A percentile compares a stretch with the other conserved stretches of the same genome.
These are phyloP conservation scores for Fusarium albidum DNA, from an alignment of 2,329 filamentous ascomycete species.

Conservation along the genomic window DNA sequence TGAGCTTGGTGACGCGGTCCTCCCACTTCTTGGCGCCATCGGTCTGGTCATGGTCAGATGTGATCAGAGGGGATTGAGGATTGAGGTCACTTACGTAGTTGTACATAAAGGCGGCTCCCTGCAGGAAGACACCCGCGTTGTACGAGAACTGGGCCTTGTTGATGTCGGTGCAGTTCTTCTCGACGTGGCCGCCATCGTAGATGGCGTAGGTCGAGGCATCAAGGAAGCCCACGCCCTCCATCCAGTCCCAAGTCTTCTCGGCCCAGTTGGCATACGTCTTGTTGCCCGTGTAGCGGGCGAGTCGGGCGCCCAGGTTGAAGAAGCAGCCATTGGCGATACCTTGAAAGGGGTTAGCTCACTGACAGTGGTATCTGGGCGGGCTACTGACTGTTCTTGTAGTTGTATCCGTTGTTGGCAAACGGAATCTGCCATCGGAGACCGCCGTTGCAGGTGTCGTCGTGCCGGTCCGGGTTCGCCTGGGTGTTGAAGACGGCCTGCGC, in stretches of 20 bases:
- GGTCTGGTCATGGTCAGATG: conserved; percentile 47
- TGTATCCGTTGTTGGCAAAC: conserved; percentile 75
- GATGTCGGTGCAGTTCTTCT: conserved; percentile 61
- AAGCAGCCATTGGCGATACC: conserved; percentile 68
- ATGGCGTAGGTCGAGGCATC: conserved; percentile 66
- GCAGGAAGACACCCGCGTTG: conserved; percentile 65
- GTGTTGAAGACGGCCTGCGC: conserved; percentile 72
- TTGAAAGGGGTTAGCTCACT: conserved; percentile 18
- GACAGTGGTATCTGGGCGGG: too few relatives aligned
- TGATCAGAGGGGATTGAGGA: too few relatives aligned
- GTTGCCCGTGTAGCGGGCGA: conserved; percentile 75
- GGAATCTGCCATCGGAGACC: conserved; percentile 83
- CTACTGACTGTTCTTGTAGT: conserved; percentile 71
- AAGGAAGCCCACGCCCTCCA: conserved; percentile 63
- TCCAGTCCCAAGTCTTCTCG: conserved; percentile 70
- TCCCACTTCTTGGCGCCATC: conserved; percentile 61
- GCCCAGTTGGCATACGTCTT: conserved; percentile 71
- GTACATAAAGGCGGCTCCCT: conserved; percentile 71
- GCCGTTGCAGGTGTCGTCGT: conserved; percentile 61
- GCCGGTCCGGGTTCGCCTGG: conserved; percentile 63
- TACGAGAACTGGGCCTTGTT: conserved; percentile 68
- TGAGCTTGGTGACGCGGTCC: conserved; percentile 52
- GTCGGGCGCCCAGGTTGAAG: conserved; percentile 72
- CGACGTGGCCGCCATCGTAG: conserved; percentile 64
- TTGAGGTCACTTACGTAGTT: conserved; percentile 55